Conservation (phyloP, 2,329 filamentous ascomycete genomes). For the Penicillium decumbens region DNA sequence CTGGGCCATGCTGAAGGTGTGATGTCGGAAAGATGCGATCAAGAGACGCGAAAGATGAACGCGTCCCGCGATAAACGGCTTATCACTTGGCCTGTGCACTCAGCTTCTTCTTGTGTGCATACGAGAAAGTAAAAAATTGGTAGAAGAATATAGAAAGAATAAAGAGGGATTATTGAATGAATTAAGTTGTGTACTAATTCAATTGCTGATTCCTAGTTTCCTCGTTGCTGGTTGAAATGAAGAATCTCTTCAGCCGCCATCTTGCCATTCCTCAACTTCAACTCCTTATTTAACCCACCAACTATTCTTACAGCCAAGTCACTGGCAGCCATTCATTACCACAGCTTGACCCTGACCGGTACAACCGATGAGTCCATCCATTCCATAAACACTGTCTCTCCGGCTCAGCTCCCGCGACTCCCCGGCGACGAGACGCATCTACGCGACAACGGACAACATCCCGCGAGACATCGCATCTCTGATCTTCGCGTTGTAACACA, state of each 20-base stretch:
- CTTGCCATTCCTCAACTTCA: background rate
- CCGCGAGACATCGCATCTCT: background rate
- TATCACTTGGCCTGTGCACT: conserved; percentile 14
- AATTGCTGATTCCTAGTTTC: background rate
- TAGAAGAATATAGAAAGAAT: background rate
- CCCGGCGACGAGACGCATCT: background rate
- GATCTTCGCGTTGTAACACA: background rate
- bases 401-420: background rate
- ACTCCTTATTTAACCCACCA: background rate
- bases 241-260: background rate
- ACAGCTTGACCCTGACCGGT: background rate
- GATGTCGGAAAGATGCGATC: conserved; percentile 2
- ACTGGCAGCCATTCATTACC: background rate
- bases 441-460: background rate
- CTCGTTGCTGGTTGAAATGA: background rate
- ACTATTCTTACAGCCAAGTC: background rate
- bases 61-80: conserved; percentile 26
- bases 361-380: background rate
- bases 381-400: background rate
- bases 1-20: conserved; percentile 36
- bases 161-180: background rate
- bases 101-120: background rate
- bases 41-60: conserved; percentile 29
- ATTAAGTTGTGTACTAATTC: background rate
- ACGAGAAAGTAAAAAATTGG: too few species aligned